Evolutionary conservation across 768 basidiomycete species (phyloP).

Genomic region (Serendipita vermifera): DNA sequence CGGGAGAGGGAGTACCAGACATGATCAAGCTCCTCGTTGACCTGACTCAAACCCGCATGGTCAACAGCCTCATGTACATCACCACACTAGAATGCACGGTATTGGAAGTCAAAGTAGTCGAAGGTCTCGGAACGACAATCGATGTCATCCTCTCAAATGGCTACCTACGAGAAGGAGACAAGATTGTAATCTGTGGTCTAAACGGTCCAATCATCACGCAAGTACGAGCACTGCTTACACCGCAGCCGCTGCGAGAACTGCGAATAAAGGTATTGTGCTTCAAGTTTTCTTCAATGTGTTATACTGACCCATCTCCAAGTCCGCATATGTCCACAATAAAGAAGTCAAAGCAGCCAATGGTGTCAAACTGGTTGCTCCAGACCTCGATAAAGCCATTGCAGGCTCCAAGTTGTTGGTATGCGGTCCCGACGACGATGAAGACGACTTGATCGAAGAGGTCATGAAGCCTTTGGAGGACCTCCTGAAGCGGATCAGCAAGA

Average conservation of each 20-base stretch:
- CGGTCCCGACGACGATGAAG: conserved; percentile 94
- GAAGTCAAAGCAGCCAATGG: conserved; percentile 94
- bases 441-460: conserved; percentile 84
- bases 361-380: conserved; percentile 88
- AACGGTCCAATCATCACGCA: conserved; percentile 97
- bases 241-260: conserved; percentile 88
- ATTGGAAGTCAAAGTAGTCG: conserved; percentile 95
- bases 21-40: conserved; percentile 99
- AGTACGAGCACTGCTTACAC: conserved; percentile 84
- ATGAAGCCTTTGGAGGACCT: conserved; percentile 91
- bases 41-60: conserved; percentile 96
- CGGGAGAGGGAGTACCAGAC: conserved; percentile 96
- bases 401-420: conserved; percentile 87
- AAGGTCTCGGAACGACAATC: conserved; percentile 94
- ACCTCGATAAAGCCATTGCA: conserved; percentile 95
- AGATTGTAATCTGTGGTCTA: conserved; percentile 88
- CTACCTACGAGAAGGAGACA: conserved; percentile 80
- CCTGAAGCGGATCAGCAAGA: conserved; percentile 82
- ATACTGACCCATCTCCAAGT: conserved; percentile 34
- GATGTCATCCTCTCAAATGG: conserved; percentile 96
- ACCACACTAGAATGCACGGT: conserved; percentile 96
- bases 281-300: background rate
- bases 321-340: conserved; percentile 92
- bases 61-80: conserved; percentile 93
- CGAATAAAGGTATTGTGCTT: conserved; percentile 68